Evolutionary conservation across 2,329 filamentous ascomycete genomes (phyloP), one percentile per base, ranked within the genome.

Genomic region (Pyrenophora tritici-repentis): DNA sequence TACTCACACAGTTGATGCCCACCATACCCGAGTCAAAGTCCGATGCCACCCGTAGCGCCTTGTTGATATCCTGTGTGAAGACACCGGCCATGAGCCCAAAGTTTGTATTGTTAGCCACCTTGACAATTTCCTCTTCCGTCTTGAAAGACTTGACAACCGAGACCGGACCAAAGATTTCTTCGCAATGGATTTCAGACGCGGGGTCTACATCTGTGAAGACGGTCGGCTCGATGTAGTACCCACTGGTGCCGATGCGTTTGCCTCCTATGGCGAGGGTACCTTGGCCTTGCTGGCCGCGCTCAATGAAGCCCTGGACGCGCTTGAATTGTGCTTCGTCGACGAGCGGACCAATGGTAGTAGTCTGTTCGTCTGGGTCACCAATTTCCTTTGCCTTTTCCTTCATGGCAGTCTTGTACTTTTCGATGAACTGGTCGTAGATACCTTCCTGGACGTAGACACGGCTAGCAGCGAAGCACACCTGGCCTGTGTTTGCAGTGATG

Each of bases 161-260:
- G 1, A 75, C 72, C 4, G 73, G 73, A 6, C 71, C 72, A 31
- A 75, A 74, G 46, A 74, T 75, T 35, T 74, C 73, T 36, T 75
- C 61, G 41, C 62, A 68, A 36, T 73, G 65, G 24, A 74, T 73
- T 46, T 72, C 63, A 16, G 70, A 69, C 10, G 62, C 63, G 6
- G 59, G 58, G 17, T 70, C 65, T 3, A 71, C 65, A 39, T 73
- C 68, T 0, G 66, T 70, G 50, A 74, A 70, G 43, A 75, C 68
- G 3, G 70, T 69, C 5, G 70, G 71, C 53, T 72, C 67, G 43
- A 72, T 55, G 59, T 67, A 72, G 57, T 57, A 71, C 13, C 68
- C 70, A 31, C 64, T 63, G 36, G 65, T 61, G 18, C 64, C 70
- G 43, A 64, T 62, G 12, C 66, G 60, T 18, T 67, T 61, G 26